Evolutionary conservation across 331 rosid genomes (phyloP), one percentile per base, ranked within the genome.

Genomic region (Rhamnella rubrinervis): DNA sequence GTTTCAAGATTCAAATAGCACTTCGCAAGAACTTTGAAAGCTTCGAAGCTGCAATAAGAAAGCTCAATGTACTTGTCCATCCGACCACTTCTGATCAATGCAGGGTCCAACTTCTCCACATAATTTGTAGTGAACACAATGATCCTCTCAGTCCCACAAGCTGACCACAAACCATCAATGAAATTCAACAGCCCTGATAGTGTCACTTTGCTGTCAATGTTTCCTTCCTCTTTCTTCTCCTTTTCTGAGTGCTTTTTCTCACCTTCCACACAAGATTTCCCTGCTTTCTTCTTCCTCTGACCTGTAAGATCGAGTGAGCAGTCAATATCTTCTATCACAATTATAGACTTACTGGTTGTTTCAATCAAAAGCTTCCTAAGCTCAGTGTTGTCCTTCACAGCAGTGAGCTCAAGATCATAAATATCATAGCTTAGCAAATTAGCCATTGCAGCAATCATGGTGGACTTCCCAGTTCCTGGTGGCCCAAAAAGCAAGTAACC

Each of bases 361-460:
- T 89, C 96, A 25, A 89, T 89, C 86, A 89, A 44, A 63, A 89
- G 92, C 87, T 86, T 89, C 88, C 90, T 86, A 67, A 89, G 65
- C 80, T 89, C 90, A 0, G 90, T 86, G 80, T 89, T 89, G 77
- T 89, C 92, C 79, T 89, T 89, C 77, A 89, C 96, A 0, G 96
- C 92, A 0, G 96, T 86, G 56, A 89, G 86, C 90, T 86, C 92
- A 70, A 89, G 86, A 66, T 89, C 96, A 72, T 89, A 89, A 6
- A 89, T 86, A 75, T 89, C 90, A 58, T 89, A 89, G 7, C 71
- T 79, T 78, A 89, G 58, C 70, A 89, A 74, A 51, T 89, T 89
- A 1, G 96, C 96, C 90, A 89, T 89, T 13, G 92, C 92, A 1
- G 92, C 96, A 20, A 89, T 89, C 96, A 89, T 86, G 0, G 96